These are phyloP conservation scores for Diaporthe humulicola DNA, from an alignment of 2,329 filamentous ascomycete genomes.

Conservation along the genomic window DNA sequence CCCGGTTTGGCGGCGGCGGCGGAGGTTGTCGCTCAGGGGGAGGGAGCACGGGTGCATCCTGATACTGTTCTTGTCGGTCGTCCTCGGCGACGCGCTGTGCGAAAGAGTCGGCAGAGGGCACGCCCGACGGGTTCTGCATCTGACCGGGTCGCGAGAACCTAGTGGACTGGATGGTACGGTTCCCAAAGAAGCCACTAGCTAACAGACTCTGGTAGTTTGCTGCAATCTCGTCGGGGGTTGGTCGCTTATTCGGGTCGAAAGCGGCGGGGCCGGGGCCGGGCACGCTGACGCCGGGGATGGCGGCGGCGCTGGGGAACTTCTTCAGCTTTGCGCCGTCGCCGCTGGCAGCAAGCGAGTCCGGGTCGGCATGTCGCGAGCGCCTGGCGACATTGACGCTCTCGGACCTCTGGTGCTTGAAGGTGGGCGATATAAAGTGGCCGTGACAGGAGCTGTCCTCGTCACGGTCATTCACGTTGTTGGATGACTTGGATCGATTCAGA, in stretches of 20 bases:
- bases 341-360: background rate
- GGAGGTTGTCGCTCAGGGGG: conserved; percentile 39
- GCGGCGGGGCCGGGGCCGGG: conserved; percentile 8
- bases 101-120: conserved; percentile 26
- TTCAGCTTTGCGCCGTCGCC: conserved; percentile 26
- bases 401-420: conserved; percentile 39
- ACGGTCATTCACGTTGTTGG: conserved; percentile 43
- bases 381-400: conserved; percentile 35
- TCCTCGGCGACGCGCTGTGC: conserved; percentile 31
- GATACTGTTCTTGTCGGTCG: conserved; percentile 3
- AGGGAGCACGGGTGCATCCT: conserved; percentile 1
- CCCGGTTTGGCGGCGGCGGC: conserved; percentile 20
- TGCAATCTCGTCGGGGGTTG: conserved; percentile 64
- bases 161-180: conserved; percentile 70
- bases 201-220: conserved; percentile 70
- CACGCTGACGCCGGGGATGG: conserved; percentile 1
- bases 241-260: conserved; percentile 46
- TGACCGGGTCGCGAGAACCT: conserved; percentile 56
- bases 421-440: conserved; percentile 33
- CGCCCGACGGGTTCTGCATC: conserved; percentile 5
- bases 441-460: conserved; percentile 17
- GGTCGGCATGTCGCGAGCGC: background rate
- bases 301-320: conserved; percentile 26
- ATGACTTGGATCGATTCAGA: conserved; percentile 43
- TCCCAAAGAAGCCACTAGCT: conserved; percentile 69